These are phyloP conservation scores for Amaranthus palmeri DNA, from an alignment of 148 eudicot genomes.

Conservation along the genomic window DNA sequence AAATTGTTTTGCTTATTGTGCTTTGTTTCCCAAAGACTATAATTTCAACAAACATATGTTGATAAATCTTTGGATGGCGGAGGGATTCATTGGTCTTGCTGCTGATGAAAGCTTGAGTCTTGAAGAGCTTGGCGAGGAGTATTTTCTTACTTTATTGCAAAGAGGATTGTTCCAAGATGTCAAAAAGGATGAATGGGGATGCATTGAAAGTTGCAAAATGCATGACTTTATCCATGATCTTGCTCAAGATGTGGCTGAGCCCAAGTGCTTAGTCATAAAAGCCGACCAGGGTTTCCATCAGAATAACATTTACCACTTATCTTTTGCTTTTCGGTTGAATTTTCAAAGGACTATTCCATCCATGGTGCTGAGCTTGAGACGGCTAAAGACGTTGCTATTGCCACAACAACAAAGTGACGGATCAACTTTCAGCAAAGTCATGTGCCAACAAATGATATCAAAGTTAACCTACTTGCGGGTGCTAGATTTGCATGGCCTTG, in stretches of 20 bases:
- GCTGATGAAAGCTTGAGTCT: neutral
- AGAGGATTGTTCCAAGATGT: conserved; percentile 22
- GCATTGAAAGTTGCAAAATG: conserved; percentile 18
- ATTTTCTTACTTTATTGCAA: conserved; percentile 7
- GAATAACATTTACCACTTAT: conserved; percentile 4
- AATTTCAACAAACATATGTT: neutral
- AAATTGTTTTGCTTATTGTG: conserved; percentile 30
- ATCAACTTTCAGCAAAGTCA: neutral
- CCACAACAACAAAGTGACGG: neutral
- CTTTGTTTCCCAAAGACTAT: conserved; percentile 27
- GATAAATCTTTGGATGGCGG: conserved; percentile 26
- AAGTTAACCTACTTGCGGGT: conserved; percentile 9
- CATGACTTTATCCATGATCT: conserved; percentile 28
- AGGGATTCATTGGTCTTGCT: conserved; percentile 15
- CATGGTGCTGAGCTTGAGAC: neutral
- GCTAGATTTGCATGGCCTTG: conserved; percentile 12
- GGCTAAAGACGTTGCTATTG: conserved; percentile 17
- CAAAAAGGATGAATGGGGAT: neutral
- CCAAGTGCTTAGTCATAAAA: neutral
- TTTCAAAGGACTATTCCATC: neutral
- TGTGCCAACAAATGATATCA: neutral
- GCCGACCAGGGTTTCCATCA: neutral
- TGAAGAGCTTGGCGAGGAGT: conserved; percentile 7
- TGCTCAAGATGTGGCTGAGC: conserved; percentile 13
- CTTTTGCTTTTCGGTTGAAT: neutral